Base-by-base conservation (phyloP, 1,284 basidiomycete species). In the Ceratobasidium sp. region DNA sequence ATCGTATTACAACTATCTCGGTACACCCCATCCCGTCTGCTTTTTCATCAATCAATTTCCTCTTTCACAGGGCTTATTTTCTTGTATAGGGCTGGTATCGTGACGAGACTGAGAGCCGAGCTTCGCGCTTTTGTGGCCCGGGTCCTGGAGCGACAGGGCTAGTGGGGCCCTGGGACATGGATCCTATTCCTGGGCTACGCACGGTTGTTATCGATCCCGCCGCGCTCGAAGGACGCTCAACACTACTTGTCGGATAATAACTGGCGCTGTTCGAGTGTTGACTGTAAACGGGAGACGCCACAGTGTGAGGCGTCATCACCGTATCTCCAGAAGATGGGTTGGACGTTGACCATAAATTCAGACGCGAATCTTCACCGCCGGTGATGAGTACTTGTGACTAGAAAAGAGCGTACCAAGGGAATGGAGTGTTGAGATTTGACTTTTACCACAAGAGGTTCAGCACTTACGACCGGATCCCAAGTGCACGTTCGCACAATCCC, bases 351-450 rank as follows among this genome's bases (percentile, higher is more conserved):
- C 87, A 89, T 2, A 83, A 72, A 47, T 82, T 80, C 53, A 89
- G 78, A 70, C 82, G 84, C 0, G 81, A 78, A 71, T 89, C 87
- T 78, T 89, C 87, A 1, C 87, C 87, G 1, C 87, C 88, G 1
- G 86, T 86, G 3, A 88, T 74, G 10, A 89, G 74, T 1, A 84
- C 75, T 10, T 77, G 75, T 72, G 82, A 80, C 85, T 85, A 43
- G 17, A 60, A 45, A 49, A 53, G 70, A 6, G 62, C 52, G 50
- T 74, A 35, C 69, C 50, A 20, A 57, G 17, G 58, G 38, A 71
- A 15, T 47, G 47, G 31, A 20, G n/a, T 38, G n/a, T n/a, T 32
- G 13, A 32, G 38, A 43, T 29, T 40, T 47, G 40, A 58, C 13
- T 3, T 22, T 76, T 13, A 20, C 31, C 17, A 20, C 10, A 12